Conservation (phyloP, 2,329 filamentous ascomycete species). For the Cladosporium sp. region DNA sequence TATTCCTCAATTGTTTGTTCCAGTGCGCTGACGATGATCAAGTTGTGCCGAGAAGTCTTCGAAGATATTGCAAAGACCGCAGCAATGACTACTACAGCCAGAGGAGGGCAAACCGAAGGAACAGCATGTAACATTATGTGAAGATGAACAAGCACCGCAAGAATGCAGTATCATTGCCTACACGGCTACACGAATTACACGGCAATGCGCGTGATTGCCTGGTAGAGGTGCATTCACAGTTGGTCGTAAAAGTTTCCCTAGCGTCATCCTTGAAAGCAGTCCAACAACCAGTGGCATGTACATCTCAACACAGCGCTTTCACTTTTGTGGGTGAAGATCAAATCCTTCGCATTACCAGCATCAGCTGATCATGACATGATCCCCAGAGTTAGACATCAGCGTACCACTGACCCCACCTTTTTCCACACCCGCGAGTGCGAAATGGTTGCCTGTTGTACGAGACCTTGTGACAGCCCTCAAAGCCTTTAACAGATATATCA, state of each 20-base stretch:
- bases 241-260: background rate
- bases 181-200: background rate
- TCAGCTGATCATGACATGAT: slow-evolving; percentile 7
- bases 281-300: background rate
- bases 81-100: slow-evolving; percentile 58
- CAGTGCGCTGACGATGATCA: background rate
- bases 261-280: background rate
- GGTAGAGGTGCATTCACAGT: background rate
- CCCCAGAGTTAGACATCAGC: background rate
- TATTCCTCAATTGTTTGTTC: background rate
- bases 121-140: slow-evolving; percentile 43
- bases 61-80: slow-evolving; percentile 61
- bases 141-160: background rate
- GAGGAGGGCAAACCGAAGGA: slow-evolving; percentile 49
- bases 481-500: too few relatives aligned
- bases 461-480: background rate
- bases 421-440: background rate
- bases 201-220: background rate
- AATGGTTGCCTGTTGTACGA: background rate
- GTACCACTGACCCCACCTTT: background rate
- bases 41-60: slow-evolving; percentile 59
- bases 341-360: background rate
- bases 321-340: background rate
- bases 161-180: background rate
- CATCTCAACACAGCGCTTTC: background rate